phyloP scores from a whole-genome alignment of 495 filamentous ascomycete species.

The Penicillium atrosanguineum region DNA sequence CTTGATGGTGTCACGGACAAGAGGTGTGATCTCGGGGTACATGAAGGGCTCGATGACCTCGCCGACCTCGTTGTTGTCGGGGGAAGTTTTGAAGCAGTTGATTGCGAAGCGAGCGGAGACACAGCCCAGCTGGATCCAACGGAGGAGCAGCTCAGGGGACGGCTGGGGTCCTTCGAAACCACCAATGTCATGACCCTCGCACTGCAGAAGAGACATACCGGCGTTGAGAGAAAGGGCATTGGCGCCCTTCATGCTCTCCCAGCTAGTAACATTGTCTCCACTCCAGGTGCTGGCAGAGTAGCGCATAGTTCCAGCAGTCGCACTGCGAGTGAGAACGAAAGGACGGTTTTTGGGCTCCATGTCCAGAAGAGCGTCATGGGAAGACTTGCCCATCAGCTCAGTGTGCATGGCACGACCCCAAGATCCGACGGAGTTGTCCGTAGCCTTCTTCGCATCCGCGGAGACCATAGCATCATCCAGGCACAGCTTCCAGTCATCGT shows the following conservation, averaged over 20 bases:
- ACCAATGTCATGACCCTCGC: conserved; percentile 68
- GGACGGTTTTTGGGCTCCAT: conserved; percentile 54
- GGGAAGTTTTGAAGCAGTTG: conserved; percentile 71
- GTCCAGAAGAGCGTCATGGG: conserved; percentile 59
- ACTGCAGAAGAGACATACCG: conserved; percentile 62
- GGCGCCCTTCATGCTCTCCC: conserved; percentile 65
- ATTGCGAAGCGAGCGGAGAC: conserved; percentile 68
- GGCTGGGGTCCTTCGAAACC: conserved; percentile 71
- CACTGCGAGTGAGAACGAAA: conserved; percentile 65
- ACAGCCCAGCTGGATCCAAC: conserved; percentile 68
- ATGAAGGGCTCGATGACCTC: conserved; percentile 74
- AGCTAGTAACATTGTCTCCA: conserved; percentile 63
- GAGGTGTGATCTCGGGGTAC: conserved; percentile 60
- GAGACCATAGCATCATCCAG: conserved; percentile 43
- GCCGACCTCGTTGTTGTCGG: conserved; percentile 56
- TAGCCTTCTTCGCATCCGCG: conserved; percentile 28
- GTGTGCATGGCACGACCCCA: conserved; percentile 65
- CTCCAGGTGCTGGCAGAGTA: conserved; percentile 68
- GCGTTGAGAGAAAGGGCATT: conserved; percentile 65
- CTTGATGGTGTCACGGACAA: conserved; percentile 61
- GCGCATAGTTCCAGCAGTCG: conserved; percentile 64
- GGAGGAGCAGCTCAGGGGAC: conserved; percentile 62
- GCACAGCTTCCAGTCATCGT: conserved; percentile 60
- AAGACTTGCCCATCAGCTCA: conserved; percentile 64
- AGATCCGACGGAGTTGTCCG: conserved; percentile 46